A percentile compares a stretch with the other conserved stretches of the same genome.
Evolutionary conservation across 495 filamentous ascomycete species (phyloP).

Genomic region (Cercophora newfieldiana): DNA sequence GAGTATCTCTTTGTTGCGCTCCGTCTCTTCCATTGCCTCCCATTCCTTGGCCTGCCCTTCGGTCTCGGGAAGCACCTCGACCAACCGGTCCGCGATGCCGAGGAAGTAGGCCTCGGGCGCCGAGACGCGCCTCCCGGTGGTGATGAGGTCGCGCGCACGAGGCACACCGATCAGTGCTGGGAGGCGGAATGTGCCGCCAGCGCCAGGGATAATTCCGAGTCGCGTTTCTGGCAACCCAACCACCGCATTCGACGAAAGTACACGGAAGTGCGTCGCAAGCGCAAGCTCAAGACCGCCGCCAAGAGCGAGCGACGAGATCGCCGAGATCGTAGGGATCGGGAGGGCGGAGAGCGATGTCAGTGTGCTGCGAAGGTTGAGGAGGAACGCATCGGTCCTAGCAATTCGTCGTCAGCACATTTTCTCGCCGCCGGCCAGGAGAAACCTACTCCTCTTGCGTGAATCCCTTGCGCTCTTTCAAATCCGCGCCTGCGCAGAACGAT

Average conservation of each 20-base stretch:
- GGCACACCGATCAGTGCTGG: slow-evolving; percentile 70
- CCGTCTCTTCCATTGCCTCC: slow-evolving; percentile 38
- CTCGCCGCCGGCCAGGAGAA: not conserved
- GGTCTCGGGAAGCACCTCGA: slow-evolving; percentile 65
- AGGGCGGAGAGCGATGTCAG: slow-evolving; percentile 67
- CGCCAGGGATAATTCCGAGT: slow-evolving; percentile 90
- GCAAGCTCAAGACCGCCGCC: slow-evolving; percentile 93
- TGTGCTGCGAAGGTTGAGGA: slow-evolving; percentile 68
- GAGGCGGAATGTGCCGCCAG: slow-evolving; percentile 86
- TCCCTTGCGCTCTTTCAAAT: slow-evolving; percentile 80
- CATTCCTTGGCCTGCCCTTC: slow-evolving; percentile 45
- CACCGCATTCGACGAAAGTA: slow-evolving; percentile 69
- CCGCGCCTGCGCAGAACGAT: slow-evolving; percentile 91
- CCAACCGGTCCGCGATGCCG: slow-evolving; percentile 79
- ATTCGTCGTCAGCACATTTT: not conserved
- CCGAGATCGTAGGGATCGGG: slow-evolving; percentile 85
- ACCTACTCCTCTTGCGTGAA: slow-evolving; percentile 70
- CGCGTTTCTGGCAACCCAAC: slow-evolving; percentile 89
- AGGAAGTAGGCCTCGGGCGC: slow-evolving; percentile 80
- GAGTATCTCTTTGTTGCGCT: slow-evolving; percentile 34
- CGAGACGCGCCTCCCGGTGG: slow-evolving; percentile 79
- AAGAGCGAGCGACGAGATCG: slow-evolving; percentile 76
- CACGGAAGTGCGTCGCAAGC: slow-evolving; percentile 79
- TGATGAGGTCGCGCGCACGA: slow-evolving; percentile 77
- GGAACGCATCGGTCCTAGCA: slow-evolving; percentile 71